Percentiles rank a stretch among this genome's conserved stretches.
These are phyloP conservation scores for Pichiaceae sp. DNA, from an alignment of 1,139 yeast species.

Conservation along the genomic window DNA sequence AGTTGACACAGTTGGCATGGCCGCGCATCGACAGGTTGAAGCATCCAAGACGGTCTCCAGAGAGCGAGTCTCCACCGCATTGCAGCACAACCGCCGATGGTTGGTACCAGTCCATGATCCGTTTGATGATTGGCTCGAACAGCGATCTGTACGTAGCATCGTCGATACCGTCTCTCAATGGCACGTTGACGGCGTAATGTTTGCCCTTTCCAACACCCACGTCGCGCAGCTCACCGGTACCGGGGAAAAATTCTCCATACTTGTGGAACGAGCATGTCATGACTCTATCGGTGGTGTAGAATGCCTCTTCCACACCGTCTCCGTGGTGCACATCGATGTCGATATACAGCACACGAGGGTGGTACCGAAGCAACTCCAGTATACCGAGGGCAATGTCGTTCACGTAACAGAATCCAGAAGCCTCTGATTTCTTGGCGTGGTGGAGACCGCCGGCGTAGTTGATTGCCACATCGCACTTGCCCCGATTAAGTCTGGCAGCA, in stretches of 20 bases:
- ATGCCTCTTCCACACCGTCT: slow-evolving; percentile 97
- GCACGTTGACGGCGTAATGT: slow-evolving; percentile 85
- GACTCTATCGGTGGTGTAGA: slow-evolving; percentile 89
- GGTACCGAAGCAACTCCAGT: slow-evolving; percentile 70
- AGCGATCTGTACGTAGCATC: slow-evolving; percentile 87
- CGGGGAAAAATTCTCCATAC: slow-evolving; percentile 95
- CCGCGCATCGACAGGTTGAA: slow-evolving; percentile 86
- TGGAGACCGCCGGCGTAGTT: slow-evolving; percentile 98
- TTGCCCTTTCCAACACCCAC: slow-evolving; percentile 82
- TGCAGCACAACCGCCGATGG: slow-evolving; percentile 93
- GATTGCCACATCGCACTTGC: slow-evolving; percentile 90
- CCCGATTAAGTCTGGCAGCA: slow-evolving; percentile 70
- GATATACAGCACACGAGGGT: slow-evolving; percentile 85
- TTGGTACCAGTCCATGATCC: slow-evolving; percentile 48
- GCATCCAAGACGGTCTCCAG: slow-evolving; percentile 89
- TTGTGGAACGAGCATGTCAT: slow-evolving; percentile 95
- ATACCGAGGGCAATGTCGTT: slow-evolving; percentile 91
- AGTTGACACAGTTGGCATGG: slow-evolving; percentile 91
- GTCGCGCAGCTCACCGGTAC: slow-evolving; percentile 87
- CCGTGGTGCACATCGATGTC: slow-evolving; percentile 97
- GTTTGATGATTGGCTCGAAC: slow-evolving; percentile 78
- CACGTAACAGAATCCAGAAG: slow-evolving; percentile 91
- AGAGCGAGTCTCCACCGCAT: slow-evolving; percentile 95
- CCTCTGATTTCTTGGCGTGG: slow-evolving; percentile 92
- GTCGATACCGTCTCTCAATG: slow-evolving; percentile 90